Evolutionary conservation across 2,329 filamentous ascomycete genomes (phyloP).

Genomic region (Claviceps fusiformis): DNA sequence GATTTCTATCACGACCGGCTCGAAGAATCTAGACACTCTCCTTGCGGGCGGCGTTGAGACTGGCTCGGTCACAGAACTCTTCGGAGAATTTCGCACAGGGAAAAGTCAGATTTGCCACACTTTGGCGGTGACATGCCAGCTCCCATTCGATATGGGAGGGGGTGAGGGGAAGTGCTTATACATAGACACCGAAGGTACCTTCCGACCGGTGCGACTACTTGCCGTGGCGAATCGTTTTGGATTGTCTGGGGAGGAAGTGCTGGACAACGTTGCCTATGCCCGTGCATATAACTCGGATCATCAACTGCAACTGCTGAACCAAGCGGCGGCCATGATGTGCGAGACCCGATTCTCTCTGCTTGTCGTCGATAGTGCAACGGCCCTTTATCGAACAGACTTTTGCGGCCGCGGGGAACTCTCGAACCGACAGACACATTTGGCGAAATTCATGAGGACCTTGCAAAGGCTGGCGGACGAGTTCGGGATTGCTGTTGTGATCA

Average conservation of each 20-base stretch:
- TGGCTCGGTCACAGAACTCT: slow-evolving; percentile 94
- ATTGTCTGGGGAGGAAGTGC: slow-evolving; percentile 86
- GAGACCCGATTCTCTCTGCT: slow-evolving; percentile 95
- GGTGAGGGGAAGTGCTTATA: slow-evolving; percentile 97
- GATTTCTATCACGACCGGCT: slow-evolving; percentile 95
- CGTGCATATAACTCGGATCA: slow-evolving; percentile 98
- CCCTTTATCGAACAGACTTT: slow-evolving; percentile 93
- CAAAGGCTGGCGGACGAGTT: slow-evolving; percentile 73
- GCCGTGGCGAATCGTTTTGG: slow-evolving; percentile 91
- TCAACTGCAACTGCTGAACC: slow-evolving; percentile 85
- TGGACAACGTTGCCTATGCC: slow-evolving; percentile 97
- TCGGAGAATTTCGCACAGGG: slow-evolving; percentile 93
- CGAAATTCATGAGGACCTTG: slow-evolving; percentile 76
- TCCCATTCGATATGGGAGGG: slow-evolving; percentile 97
- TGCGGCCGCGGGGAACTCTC: slow-evolving; percentile 92
- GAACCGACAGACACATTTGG: slow-evolving; percentile 77
- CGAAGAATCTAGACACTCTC: slow-evolving; percentile 91
- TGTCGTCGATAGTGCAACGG: slow-evolving; percentile 90
- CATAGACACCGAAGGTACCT: slow-evolving; percentile 96
- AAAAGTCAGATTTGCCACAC: slow-evolving; percentile 99
- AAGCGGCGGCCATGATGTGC: slow-evolving; percentile 97
- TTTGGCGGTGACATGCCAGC: slow-evolving; percentile 91
- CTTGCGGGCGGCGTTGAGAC: slow-evolving; percentile 92
- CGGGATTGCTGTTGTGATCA: slow-evolving; percentile 95
- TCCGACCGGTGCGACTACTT: slow-evolving; percentile 78